These are phyloP conservation scores for Bipolaris gigantea DNA, from an alignment of 2,329 filamentous ascomycete genomes.

Conservation along the genomic window DNA sequence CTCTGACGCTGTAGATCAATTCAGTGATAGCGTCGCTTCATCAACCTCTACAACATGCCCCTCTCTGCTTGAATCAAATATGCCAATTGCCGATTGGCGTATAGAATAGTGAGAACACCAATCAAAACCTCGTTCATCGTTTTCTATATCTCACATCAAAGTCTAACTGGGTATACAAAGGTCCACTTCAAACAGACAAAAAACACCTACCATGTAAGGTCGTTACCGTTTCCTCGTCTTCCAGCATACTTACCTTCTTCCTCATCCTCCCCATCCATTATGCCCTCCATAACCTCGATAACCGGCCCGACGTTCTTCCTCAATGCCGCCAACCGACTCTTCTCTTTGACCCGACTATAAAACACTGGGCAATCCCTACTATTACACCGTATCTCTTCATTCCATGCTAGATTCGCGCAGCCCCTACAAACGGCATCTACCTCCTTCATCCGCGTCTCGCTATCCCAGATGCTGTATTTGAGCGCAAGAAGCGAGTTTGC, in stretches of 20 bases:
- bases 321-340: slow-evolving; percentile 25
- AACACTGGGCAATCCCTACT: slow-evolving; percentile 93
- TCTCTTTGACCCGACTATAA: slow-evolving; percentile 71
- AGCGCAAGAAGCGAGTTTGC: slow-evolving; percentile 66
- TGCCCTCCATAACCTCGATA: slow-evolving; percentile 33
- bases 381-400: slow-evolving; percentile 82
- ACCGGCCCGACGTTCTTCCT: slow-evolving; percentile 30
- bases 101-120: neutral
- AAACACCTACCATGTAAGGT: neutral
- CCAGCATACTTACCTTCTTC: neutral
- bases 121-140: neutral
- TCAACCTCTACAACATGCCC: no score
- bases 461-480: slow-evolving; percentile 61
- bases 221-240: neutral
- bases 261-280: slow-evolving; percentile 1
- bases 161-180: neutral
- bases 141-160: neutral
- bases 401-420: slow-evolving; percentile 72
- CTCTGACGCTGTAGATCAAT: no score
- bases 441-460: slow-evolving; percentile 66
- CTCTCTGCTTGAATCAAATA: neutral
- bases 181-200: neutral
- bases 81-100: neutral
- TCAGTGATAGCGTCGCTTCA: no score
- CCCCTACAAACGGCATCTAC: slow-evolving; percentile 74